Evolutionary conservation across 495 filamentous ascomycete species (phyloP), one percentile per base, ranked within the genome.

Genomic region (Aspergillus baeticus): DNA sequence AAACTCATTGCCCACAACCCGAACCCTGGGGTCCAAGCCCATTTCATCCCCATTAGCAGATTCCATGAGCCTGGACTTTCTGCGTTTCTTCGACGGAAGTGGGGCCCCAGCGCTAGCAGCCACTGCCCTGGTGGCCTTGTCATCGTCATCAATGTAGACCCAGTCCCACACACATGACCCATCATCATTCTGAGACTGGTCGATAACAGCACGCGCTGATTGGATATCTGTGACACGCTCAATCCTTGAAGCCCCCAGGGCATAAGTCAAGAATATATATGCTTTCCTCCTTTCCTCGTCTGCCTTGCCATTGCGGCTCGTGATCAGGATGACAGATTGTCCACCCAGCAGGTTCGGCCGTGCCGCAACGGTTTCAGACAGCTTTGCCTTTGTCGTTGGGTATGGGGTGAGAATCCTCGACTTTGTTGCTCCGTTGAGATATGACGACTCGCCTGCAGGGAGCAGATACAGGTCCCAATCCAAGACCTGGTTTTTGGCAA

Each of bases 401-500:
- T 85, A 89, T 0, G 79, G 73, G 0, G 70, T 54, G 17, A 98
- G 71, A 14, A 81, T 77, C 21, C 93, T 79, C 2, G 90, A 96
- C 14, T 88, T 85, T 10, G 92, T 82, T 1, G 87, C 89, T 15
- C 90, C 90, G 20, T 84, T 82, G 2, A 98, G 81, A 52, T 89
- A 87, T 7, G 76, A 70, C 2, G 88, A 92, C 61, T 92, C 84
- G 10, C 94, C 94, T 0, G 95, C 90, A 10, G 92, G 87, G 2
- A 98, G 81, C 0, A 97, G 82, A 56, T 96, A 98, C 20, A 85
- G 78, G 2, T 78, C 73, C 89, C 91, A 96, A 35, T 89, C 83
- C 6, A 96, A 59, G 10, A 91, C 60, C 5, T 69, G 67, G 34
- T 75, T 74, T 51, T 81, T 79, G 7, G 77, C 65, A 2, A 90